Evolutionary conservation across 2,329 filamentous ascomycete species (phyloP).

Genomic region (Pseudocercospora fuligena): DNA sequence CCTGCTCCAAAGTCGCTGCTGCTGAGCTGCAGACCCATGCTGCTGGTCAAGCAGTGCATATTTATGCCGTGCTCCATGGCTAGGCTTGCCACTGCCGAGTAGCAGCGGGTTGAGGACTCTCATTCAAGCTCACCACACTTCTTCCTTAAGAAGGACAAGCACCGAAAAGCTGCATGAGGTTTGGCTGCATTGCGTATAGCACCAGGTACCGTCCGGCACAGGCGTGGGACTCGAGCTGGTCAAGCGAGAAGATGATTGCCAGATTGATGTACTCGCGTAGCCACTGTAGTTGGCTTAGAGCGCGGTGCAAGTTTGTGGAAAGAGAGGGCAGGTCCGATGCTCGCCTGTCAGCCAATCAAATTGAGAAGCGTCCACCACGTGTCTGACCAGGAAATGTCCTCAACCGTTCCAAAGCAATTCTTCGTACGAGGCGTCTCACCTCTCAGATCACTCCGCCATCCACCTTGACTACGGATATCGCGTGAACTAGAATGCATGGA

Average conservation of each 20-base stretch:
- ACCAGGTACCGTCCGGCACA: not conserved
- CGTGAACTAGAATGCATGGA: not conserved
- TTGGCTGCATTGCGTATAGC: slow-evolving; percentile 3
- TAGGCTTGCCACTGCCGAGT: slow-evolving; percentile 5
- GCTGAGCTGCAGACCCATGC: not conserved
- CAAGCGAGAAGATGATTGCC: not conserved
- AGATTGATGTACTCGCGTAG: slow-evolving; percentile 1
- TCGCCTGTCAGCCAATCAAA: not conserved
- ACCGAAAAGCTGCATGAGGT: not conserved
- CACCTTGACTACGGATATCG: not conserved
- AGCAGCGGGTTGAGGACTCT: slow-evolving; percentile 6
- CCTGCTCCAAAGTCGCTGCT: slow-evolving; percentile 5
- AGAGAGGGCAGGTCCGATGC: not conserved
- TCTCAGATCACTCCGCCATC: not conserved
- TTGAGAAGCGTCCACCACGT: not conserved
- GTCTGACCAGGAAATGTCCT: too few species aligned
- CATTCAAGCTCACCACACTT: slow-evolving; percentile 7
- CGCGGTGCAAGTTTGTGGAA: not conserved
- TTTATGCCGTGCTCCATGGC: slow-evolving; percentile 12
- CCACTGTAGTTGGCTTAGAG: not conserved
- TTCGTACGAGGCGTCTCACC: not conserved
- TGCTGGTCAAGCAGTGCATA: slow-evolving; percentile 9
- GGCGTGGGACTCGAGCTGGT: not conserved
- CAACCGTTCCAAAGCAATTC: not conserved
- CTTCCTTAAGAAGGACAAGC: slow-evolving; percentile 2